Evolutionary conservation across 2,329 filamentous ascomycete genomes (phyloP), one percentile per base, ranked within the genome.

Genomic region (Paraphoma sp.): DNA sequence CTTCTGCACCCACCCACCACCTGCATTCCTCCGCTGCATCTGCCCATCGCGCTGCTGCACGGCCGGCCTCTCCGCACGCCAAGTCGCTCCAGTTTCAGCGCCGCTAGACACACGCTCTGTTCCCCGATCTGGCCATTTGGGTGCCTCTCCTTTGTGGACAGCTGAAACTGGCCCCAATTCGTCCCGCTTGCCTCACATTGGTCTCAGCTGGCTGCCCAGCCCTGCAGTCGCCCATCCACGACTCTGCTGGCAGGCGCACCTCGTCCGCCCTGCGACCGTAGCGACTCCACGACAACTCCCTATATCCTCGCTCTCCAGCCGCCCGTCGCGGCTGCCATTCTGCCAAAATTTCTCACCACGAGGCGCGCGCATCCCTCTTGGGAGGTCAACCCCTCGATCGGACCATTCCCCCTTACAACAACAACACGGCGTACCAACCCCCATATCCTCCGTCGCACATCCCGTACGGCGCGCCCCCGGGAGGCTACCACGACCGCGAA

Each of bases 351-450:
- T 78, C 76, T 74, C 81, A 80, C 67, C 83, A 86, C 79, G 80
- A 82, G 72, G 81, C 82, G 53, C 81, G 83, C 70, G 75, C 82
- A 71, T 87, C 84, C 79, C 83, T 87, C 71, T 79, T 88, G 66
- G 84, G 84, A 78, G 83, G 82, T 65, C 81, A 83, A 67, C 80
- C 79, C 49, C 80, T 83, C 47, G 81, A 84, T 69, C 79, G 81
- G 41, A 76, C 81, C 59, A 82, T 81, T 70, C 76, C 80, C 53
- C 78, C 79, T 57, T 80, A 80, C 63, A 66, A 59, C 62, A 67
- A 59, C 57, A 60, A 53, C 59, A 56, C 55, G 28, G 41, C 54
- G 7, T 69, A 70, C 54, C 60, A 60, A 38, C 50, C 82, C 78
- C 18, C 84, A 80, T 71, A 81, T 45, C 82, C 57, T 38, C 36